These are phyloP conservation scores for Cucumis sativus DNA, from an alignment of 306 rosid genomes.

Conservation along the genomic window DNA sequence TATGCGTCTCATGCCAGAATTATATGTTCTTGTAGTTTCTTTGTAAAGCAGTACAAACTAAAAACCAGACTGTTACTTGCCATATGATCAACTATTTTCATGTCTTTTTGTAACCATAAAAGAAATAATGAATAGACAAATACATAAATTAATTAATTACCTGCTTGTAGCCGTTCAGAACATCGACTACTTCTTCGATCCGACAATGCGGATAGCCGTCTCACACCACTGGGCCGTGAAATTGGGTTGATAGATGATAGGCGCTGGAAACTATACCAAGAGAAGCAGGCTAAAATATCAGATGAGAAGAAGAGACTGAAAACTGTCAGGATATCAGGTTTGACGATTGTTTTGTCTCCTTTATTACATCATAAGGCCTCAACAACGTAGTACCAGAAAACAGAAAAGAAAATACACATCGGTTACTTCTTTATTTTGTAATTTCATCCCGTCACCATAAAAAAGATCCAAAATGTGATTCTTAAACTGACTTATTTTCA, in stretches of 20 bases:
- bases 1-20: neutral
- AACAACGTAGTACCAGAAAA: neutral
- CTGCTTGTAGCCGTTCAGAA: conserved; percentile 76
- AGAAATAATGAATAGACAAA: neutral
- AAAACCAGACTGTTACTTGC: neutral
- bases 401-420: neutral
- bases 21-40: neutral
- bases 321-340: conserved; percentile 76
- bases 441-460: neutral
- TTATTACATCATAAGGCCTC: neutral
- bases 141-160: neutral
- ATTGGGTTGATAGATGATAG: conserved; percentile 90
- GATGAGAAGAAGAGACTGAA: conserved; percentile 84
- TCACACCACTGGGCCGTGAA: conserved; percentile 82
- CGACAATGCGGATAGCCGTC: conserved; percentile 96
- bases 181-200: conserved; percentile 90
- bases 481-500: neutral
- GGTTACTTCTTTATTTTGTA: neutral
- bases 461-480: neutral
- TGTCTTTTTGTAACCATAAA: neutral
- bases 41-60: neutral
- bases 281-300: conserved; percentile 66
- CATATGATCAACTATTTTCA: neutral
- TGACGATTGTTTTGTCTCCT: neutral
- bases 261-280: conserved; percentile 83